Evolutionary conservation across 345 rosid species (phyloP).

Genomic region (Bretschneidera sinensis): DNA sequence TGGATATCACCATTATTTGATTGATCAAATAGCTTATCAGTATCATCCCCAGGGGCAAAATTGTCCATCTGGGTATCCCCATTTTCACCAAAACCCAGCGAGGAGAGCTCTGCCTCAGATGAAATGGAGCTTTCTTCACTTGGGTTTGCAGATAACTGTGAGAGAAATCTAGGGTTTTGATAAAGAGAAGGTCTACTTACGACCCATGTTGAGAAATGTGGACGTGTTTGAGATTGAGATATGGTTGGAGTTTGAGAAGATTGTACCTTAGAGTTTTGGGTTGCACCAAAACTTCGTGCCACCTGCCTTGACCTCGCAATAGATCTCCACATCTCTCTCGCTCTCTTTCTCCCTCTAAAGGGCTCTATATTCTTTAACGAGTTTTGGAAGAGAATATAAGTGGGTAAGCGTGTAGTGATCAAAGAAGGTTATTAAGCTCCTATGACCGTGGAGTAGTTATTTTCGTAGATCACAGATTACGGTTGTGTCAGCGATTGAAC

Average conservation of each 20-base stretch:
- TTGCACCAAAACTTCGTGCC: conserved; percentile 22
- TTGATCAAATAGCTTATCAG: conserved; percentile 8
- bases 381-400: too few species aligned
- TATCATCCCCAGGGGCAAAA: neutral
- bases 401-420: too few species aligned
- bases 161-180: conserved; percentile 31
- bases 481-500: too few species aligned
- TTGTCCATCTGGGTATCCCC: conserved; percentile 8
- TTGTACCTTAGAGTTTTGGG: conserved; percentile 28
- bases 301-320: conserved; percentile 33
- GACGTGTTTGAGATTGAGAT: conserved; percentile 12
- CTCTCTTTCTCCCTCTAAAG: too few species aligned
- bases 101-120: conserved; percentile 15
- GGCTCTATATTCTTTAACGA: too few species aligned
- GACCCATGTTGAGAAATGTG: conserved; percentile 14
- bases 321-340: conserved; percentile 55
- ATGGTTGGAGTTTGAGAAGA: conserved; percentile 10
- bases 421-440: too few species aligned
- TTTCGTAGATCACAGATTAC: too few species aligned
- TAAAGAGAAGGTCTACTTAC: conserved; percentile 20
- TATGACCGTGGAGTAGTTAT: too few species aligned
- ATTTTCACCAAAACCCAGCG: conserved; percentile 11
- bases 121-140: conserved; percentile 13
- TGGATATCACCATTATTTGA: conserved; percentile 22
- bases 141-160: conserved; percentile 25